These are phyloP conservation scores for Ogataea minuta DNA, from an alignment of 805 yeast species.

Conservation along the genomic window DNA sequence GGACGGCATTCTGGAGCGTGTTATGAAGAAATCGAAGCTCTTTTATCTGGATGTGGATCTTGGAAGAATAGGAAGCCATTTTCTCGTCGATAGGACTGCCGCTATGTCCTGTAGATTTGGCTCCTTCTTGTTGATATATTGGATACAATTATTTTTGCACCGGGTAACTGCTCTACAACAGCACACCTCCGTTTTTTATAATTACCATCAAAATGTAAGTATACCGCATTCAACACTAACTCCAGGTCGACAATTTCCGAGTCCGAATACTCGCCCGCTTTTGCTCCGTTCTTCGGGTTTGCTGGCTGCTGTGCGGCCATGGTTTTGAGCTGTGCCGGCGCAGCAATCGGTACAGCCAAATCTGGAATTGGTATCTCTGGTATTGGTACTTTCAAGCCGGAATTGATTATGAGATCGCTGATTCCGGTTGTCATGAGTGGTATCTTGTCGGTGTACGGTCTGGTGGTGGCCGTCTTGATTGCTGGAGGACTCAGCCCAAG, in stretches of 20 bases:
- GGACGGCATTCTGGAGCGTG: constrained; percentile 41
- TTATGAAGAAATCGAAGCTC: constrained; percentile 52
- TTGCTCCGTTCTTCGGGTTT: constrained; percentile 96
- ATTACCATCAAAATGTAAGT: constrained; percentile 13
- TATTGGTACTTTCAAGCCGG: constrained; percentile 97
- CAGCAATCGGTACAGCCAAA: constrained; percentile 97
- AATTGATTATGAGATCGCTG: constrained; percentile 88
- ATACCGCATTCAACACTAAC: constrained; percentile 3
- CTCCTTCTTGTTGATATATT: constrained; percentile 10
- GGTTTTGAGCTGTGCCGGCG: constrained; percentile 92
- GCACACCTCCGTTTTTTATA: constrained; percentile 4
- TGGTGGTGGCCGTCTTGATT: constrained; percentile 93
- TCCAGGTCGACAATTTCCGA: constrained; percentile 20
- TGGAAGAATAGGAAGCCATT: constrained; percentile 30
- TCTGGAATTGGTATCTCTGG: constrained; percentile 98
- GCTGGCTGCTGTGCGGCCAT: constrained; percentile 96
- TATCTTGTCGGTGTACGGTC: constrained; percentile 93
- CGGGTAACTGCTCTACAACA: constrained; percentile 8
- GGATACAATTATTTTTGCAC: background rate
- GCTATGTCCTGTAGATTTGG: no score
- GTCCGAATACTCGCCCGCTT: constrained; percentile 78
- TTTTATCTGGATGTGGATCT: constrained; percentile 47
- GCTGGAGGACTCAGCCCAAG: constrained; percentile 86
- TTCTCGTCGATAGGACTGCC: no score
- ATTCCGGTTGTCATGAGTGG: constrained; percentile 99